A percentile compares a stretch with the other conserved stretches of the same genome.
These are phyloP conservation scores for Bipolaris victoriae DNA, from an alignment of 2,329 filamentous ascomycete genomes.

Conservation along the genomic window DNA sequence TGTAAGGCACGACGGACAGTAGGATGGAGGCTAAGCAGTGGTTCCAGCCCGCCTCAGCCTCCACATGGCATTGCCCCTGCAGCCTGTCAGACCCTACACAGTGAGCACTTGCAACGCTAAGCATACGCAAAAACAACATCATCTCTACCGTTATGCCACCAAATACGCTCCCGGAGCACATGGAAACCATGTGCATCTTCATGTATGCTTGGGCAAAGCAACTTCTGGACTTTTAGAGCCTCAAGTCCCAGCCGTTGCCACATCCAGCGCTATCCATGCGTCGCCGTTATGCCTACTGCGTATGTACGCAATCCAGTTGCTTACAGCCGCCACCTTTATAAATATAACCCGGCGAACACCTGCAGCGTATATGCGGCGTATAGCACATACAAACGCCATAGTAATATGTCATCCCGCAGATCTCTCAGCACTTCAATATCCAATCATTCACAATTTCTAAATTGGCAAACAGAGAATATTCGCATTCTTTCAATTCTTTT, in stretches of 20 bases:
- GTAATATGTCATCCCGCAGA: too few relatives aligned
- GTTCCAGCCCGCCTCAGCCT: slow-evolving; percentile 41
- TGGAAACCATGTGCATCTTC: not conserved
- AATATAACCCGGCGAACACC: not conserved
- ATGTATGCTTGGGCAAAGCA: not conserved
- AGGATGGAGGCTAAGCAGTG: slow-evolving; percentile 28
- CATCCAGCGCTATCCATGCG: not conserved
- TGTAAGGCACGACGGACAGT: slow-evolving; percentile 29
- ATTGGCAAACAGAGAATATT: not conserved
- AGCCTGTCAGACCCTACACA: slow-evolving; percentile 5
- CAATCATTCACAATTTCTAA: slow-evolving; percentile 1
- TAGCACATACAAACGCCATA: too few relatives aligned
- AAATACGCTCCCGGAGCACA: too few relatives aligned
- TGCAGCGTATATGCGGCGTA: too few relatives aligned
- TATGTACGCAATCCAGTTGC: not conserved
- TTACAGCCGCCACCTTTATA: not conserved
- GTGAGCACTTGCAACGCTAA: not conserved
- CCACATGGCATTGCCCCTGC: slow-evolving; percentile 10
- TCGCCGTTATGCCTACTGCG: not conserved
- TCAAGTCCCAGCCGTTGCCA: not conserved
- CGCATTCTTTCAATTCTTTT: slow-evolving; percentile 17
- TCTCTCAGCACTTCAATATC: not conserved
- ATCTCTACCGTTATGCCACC: not conserved
- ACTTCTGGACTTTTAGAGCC: not conserved
- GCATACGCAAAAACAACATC: not conserved